Base-by-base conservation (phyloP, 2,329 filamentous ascomycete genomes). In the Diplodia seriata region DNA sequence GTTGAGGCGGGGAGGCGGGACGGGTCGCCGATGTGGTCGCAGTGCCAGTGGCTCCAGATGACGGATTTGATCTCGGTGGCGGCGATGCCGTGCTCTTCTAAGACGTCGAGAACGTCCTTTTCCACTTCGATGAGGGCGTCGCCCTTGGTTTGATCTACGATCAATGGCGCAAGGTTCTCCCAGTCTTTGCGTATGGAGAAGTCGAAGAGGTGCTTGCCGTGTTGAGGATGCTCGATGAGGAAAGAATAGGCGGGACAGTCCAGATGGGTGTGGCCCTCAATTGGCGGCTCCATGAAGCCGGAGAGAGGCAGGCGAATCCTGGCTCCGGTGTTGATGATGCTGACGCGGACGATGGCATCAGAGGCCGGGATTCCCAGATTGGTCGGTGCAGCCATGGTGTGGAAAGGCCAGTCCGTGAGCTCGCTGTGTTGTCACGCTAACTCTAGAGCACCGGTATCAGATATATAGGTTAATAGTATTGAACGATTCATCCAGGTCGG, bases 131-230 rank as follows among this genome's bases (percentile, higher is more conserved):
- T 77, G 7, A 74, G 72, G 73, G 74, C 81, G 4, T 76, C 75
- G 2, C 73, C 67, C 40, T 76, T 75, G 59, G 81, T 72, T 14
- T 26, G 14, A 2, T 57, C 29, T 4, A 55, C 26, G 7, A 55
- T 23, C 3, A 11, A 7, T 3, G 66, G 66, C 18, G 57, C 4
- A 14, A 81, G 72, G 15, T 80, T 81, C 18, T 81, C 70, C 70
- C 73, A 81, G 70, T 86, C 82, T 70, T 83, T 83, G 11, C 80
- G 77, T 4, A 82, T 75, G 1, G n/a, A 15, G 5, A 64, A n/a
- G 29, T 66, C 62, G 31, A 66, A 66, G 33, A 66, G 33, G 0
- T 47, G n/a, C 18, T 66, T 66, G 50, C 62, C 50, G 12, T 36
- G 20, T 4, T 31, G 40, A 9, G 62, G 50, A 11, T 66, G 62